Evolutionary conservation across 2,329 filamentous ascomycete species (phyloP).

Genomic region (Alternaria ventricosa): DNA sequence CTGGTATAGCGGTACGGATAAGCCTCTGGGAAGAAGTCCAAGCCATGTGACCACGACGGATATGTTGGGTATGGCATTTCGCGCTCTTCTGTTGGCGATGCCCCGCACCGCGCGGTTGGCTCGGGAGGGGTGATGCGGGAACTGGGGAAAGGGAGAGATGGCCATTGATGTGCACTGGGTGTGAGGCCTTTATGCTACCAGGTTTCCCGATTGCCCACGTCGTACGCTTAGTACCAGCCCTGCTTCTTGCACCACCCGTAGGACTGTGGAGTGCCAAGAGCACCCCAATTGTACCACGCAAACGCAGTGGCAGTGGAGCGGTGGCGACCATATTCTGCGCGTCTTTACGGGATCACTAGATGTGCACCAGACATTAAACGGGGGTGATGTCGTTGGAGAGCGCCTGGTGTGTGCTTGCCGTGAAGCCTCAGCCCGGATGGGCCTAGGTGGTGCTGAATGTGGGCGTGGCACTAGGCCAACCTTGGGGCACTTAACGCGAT

Average conservation of each 20-base stretch:
- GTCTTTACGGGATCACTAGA: background rate
- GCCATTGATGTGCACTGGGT: background rate
- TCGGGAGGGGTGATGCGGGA: background rate
- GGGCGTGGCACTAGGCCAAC: constrained; percentile 8
- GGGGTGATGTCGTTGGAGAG: background rate
- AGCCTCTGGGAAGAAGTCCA: constrained; percentile 1
- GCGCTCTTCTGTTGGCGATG: background rate
- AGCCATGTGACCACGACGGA: constrained; percentile 1
- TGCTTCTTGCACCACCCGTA: constrained; percentile 8
- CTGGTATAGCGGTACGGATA: constrained; percentile 2
- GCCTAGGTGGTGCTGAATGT: background rate
- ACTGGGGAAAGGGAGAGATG: background rate
- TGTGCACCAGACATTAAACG: background rate
- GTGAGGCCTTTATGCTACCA: background rate
- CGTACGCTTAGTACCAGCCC: background rate
- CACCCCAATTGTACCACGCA: constrained; percentile 9
- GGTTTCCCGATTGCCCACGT: background rate
- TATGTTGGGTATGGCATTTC: constrained; percentile 4
- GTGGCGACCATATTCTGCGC: constrained; percentile 6
- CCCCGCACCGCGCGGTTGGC: background rate
- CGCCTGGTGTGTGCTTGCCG: background rate
- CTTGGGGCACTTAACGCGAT: constrained; percentile 16
- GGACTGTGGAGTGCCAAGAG: background rate
- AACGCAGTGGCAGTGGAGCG: constrained; percentile 18
- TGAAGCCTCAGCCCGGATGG: background rate